Base-by-base conservation (phyloP, 164 flowering plant genomes). In the Umbellularia californica region DNA sequence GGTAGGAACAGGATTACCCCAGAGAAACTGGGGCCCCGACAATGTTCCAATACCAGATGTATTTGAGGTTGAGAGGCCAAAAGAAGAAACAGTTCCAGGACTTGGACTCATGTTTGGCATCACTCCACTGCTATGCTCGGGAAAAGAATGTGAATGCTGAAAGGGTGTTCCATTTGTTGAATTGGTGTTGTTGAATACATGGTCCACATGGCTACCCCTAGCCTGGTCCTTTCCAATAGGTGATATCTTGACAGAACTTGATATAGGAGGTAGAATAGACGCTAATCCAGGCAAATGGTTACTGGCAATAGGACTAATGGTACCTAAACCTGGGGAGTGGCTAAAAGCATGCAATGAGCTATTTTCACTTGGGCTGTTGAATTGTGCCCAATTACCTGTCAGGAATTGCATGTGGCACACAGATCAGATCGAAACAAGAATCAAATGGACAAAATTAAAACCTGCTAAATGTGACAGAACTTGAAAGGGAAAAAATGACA, bases 1-100 rank as follows among this genome's bases (percentile, higher is more conserved):
- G 70, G 82, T 85, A 14, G 92, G 92, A 80, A 92, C 91, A 66
- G 92, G 92, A 80, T 92, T 92, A 66, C 97, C 98, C 98, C 98
- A 92, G 5, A 92, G 92, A 82, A 91, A 94, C 72, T 94, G 92
- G 17, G 95, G 89, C 55, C 97, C 94, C 2, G 97, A 84, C 50
- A 92, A 86, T 35, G 94, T 88, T 47, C 87, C 93, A 68, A 89
- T 64, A 41, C 88, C 83, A 62, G 90, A 89, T 60, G 85, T 82
- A 77, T 78, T 90, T 69, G 95, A 88, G n/a, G 81, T 81, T 69
- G 93, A 83, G 55, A 85, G 82, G 51, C 87, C 87, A 80, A 87
- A 84, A 66, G 92, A 81, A 27, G 95, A 83, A 28, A 81, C 65
- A 2, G 80, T 74, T 72, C 90, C 92, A 81, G 85, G 78, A 77